Percentiles rank a stretch among this genome's conserved stretches.
Conservation (phyloP, 768 basidiomycete species). For the Naganishia randhawae region DNA sequence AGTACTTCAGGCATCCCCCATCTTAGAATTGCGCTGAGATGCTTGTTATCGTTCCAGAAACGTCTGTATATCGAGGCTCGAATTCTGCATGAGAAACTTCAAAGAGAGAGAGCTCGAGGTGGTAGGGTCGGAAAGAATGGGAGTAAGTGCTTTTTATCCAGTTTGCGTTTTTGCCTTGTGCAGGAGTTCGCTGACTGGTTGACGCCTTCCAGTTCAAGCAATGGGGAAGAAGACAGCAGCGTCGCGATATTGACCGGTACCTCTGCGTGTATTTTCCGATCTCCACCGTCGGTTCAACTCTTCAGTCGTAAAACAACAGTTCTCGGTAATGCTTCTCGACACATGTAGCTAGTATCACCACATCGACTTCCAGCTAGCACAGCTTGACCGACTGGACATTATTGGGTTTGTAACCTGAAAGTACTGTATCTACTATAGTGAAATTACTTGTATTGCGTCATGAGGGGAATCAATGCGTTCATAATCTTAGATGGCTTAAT, state of each 20-base stretch:
- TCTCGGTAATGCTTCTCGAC: constrained; percentile 1
- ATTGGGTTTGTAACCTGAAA: background rate
- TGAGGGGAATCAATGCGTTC: background rate
- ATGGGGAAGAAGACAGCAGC: constrained; percentile 18
- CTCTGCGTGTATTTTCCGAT: background rate
- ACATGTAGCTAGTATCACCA: constrained; percentile 1
- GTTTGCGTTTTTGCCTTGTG: background rate
- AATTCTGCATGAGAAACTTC: constrained; percentile 11
- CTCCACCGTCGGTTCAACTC: background rate
- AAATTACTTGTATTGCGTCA: background rate
- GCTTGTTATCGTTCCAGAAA: constrained; percentile 4
- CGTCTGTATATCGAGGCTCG: constrained; percentile 23
- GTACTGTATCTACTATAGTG: constrained; percentile 7
- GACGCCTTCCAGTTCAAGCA: background rate
- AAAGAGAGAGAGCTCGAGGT: constrained; percentile 14
- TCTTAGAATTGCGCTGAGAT: background rate
- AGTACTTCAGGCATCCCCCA: background rate
- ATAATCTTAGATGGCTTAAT: background rate
- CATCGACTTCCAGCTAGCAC: no score
- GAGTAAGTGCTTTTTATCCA: constrained; percentile 15
- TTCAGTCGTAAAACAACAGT: background rate
- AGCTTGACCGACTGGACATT: background rate
- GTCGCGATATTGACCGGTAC: background rate
- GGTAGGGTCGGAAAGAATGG: constrained; percentile 19
- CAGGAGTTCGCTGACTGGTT: background rate